phyloP scores from a whole-genome alignment of 2,329 filamentous ascomycete species.

The Pseudocercospora crystallina region DNA sequence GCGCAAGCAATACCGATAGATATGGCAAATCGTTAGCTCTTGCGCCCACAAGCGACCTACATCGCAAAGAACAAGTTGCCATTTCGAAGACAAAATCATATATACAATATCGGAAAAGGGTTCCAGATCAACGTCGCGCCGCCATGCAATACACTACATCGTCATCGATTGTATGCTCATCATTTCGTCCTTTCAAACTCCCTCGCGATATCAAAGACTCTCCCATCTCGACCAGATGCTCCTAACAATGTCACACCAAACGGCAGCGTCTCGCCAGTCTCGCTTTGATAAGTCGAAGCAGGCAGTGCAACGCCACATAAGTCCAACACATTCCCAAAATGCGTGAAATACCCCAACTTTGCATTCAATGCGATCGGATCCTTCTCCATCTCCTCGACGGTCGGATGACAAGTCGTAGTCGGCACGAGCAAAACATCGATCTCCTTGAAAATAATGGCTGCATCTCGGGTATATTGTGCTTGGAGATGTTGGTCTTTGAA shows the following conservation, averaged over 20 bases:
- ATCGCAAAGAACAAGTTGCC: too few relatives aligned
- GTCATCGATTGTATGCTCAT: conserved; percentile 40
- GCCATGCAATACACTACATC: conserved; percentile 2
- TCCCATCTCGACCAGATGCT: conserved; percentile 40
- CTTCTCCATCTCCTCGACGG: conserved; percentile 50
- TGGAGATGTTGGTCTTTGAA: conserved; percentile 51
- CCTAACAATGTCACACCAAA: conserved; percentile 45
- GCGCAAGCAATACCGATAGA: too few relatives aligned
- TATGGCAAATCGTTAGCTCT: too few relatives aligned
- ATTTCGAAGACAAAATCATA: too few relatives aligned
- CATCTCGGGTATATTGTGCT: conserved; percentile 44
- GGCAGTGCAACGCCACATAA: conserved; percentile 56
- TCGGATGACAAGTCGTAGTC: conserved; percentile 51
- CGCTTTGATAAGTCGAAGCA: conserved; percentile 43
- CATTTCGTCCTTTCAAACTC: conserved; percentile 28
- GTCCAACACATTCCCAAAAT: conserved; percentile 62
- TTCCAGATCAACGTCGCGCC: conserved; percentile 12
- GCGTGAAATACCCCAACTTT: conserved; percentile 56
- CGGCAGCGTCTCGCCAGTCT: conserved; percentile 32
- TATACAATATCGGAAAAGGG: too few relatives aligned
- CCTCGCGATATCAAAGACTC: conserved; percentile 41
- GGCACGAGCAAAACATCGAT: conserved; percentile 57
- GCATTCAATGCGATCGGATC: conserved; percentile 58
- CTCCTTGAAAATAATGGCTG: conserved; percentile 41
- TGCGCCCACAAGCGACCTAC: too few relatives aligned